Percentiles rank a stretch among this genome's conserved stretches.
These are phyloP conservation scores for Thermothielavioides terrestris DNA, from an alignment of 495 filamentous ascomycete species.

Conservation along the genomic window DNA sequence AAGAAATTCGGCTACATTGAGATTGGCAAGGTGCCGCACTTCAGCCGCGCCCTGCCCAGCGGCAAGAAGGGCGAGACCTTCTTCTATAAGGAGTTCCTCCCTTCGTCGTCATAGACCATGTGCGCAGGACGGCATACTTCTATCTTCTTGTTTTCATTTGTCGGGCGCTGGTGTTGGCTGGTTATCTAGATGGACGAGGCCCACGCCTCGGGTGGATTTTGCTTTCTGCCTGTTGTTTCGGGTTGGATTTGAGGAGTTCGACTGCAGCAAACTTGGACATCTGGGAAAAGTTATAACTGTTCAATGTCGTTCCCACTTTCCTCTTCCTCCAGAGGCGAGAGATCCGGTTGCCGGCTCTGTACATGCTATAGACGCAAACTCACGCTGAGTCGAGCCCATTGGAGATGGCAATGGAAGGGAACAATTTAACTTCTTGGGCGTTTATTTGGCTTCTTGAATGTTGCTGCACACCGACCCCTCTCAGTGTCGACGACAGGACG, in stretches of 20 bases:
- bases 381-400: too few relatives aligned
- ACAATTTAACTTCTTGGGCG: too few relatives aligned
- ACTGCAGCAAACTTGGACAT: not conserved
- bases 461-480: not conserved
- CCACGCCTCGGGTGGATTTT: slow-evolving; percentile 5
- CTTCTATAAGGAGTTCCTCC: slow-evolving; percentile 33
- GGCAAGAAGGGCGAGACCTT: slow-evolving; percentile 31
- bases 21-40: slow-evolving; percentile 30
- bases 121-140: not conserved
- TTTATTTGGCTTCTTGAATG: not conserved
- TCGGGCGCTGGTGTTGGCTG: slow-evolving; percentile 1
- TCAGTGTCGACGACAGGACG: too few relatives aligned
- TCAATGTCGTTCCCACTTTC: too few relatives aligned
- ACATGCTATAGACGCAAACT: too few relatives aligned
- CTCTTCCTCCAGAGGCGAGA: too few relatives aligned
- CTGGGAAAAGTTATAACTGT: not conserved
- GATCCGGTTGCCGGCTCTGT: too few relatives aligned
- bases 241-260: not conserved
- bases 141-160: not conserved
- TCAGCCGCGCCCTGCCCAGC: slow-evolving; percentile 20
- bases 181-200: slow-evolving; percentile 11
- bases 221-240: not conserved
- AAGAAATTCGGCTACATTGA: slow-evolving; percentile 29
- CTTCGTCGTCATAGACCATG: not conserved
- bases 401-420: too few relatives aligned